Conservation (phyloP, 83 land plant genomes). For the Thuja plicata region DNA sequence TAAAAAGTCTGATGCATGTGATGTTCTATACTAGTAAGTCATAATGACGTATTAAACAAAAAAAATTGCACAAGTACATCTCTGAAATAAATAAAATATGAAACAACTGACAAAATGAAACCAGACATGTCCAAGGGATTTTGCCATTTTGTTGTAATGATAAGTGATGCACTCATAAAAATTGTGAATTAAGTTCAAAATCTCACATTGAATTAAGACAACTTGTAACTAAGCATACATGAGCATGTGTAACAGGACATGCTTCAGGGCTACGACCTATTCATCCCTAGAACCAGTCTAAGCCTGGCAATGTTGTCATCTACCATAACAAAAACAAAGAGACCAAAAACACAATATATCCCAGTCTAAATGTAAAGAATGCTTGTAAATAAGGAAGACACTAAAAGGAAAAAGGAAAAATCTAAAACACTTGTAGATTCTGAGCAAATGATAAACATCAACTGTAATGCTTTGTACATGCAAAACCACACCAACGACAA, state of each 20-base stretch:
- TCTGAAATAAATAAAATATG: neutral
- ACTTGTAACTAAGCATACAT: neutral
- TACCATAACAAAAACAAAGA: neutral
- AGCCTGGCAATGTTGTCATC: neutral
- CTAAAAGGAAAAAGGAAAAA: neutral
- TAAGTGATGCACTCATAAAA: neutral
- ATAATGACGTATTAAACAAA: too few species aligned
- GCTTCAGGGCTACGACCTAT: neutral
- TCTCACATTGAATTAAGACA: neutral
- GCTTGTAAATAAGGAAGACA: too few species aligned
- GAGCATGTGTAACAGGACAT: neutral
- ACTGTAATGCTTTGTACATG: neutral
- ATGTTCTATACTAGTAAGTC: neutral
- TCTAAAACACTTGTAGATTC: neutral
- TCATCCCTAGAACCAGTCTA: neutral
- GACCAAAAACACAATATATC: neutral
- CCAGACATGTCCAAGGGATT: neutral
- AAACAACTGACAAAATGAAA: neutral
- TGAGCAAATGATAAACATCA: neutral
- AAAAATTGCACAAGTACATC: neutral
- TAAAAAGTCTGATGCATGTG: neutral
- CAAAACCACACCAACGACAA: neutral
- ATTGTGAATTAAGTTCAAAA: neutral
- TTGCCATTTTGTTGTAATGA: neutral
- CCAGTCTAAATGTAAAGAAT: neutral